Conservation (phyloP, 441 rosid species). For the Melastoma candidum region DNA sequence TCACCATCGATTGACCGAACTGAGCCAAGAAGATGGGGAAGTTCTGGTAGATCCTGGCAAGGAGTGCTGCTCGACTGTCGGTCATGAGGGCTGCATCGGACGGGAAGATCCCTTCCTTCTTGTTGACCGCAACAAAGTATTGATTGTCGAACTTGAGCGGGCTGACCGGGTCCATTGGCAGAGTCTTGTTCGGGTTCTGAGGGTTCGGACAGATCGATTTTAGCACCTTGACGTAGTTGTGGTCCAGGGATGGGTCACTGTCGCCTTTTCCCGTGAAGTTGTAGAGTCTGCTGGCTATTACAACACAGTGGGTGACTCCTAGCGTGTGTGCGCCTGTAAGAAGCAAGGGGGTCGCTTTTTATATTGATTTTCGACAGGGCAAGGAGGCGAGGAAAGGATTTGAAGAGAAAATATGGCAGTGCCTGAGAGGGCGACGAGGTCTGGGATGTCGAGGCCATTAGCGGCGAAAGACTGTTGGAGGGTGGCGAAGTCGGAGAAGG, state of each 20-base stretch:
- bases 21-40: constrained; percentile 11
- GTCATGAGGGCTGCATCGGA: constrained; percentile 22
- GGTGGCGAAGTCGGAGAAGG: constrained; percentile 16
- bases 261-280: constrained; percentile 14
- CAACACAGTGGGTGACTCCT: constrained; percentile 16
- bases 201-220: constrained; percentile 3
- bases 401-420: too few relatives aligned
- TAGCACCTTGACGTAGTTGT: constrained; percentile 8
- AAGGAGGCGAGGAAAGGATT: too few relatives aligned
- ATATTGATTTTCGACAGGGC: too few relatives aligned
- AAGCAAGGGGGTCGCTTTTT: too few relatives aligned
- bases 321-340: constrained; percentile 6
- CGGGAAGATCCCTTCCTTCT: constrained; percentile 5
- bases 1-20: constrained; percentile 19
- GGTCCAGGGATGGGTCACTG: constrained; percentile 17
- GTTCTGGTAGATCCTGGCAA: constrained; percentile 5
- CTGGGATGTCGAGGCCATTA: constrained; percentile 14
- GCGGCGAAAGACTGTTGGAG: constrained; percentile 16
- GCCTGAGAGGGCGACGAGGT: constrained; percentile 30
- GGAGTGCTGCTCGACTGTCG: neutral
- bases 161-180: constrained; percentile 8
- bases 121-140: neutral
- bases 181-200: neutral
- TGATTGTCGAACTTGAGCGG: constrained; percentile 2
- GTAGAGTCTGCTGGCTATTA: constrained; percentile 17